These are phyloP conservation scores for Pachyrhizus erosus DNA, from an alignment of 306 rosid genomes.

Conservation along the genomic window DNA sequence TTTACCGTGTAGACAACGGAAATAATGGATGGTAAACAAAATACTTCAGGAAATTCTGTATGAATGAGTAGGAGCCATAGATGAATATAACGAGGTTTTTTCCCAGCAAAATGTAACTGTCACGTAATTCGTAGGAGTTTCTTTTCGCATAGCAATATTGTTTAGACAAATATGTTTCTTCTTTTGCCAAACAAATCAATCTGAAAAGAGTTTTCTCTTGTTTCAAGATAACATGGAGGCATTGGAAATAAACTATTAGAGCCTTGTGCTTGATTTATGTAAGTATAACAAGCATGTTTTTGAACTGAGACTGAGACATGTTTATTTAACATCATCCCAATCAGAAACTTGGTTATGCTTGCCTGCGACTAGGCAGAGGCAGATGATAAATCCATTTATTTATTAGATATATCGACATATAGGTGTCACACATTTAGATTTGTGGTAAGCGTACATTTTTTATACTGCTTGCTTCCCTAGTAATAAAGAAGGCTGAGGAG, in stretches of 20 bases:
- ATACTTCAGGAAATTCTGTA: too few relatives aligned
- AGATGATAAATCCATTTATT: slow-evolving; percentile 31
- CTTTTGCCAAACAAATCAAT: neutral
- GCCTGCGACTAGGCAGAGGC: neutral
- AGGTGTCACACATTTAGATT: neutral
- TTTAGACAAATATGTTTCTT: neutral
- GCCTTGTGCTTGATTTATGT: neutral
- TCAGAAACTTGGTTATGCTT: slow-evolving; percentile 22
- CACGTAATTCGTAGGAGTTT: neutral
- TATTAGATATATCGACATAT: neutral
- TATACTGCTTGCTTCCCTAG: slow-evolving; percentile 5
- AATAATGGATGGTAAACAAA: neutral
- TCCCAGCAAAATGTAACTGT: neutral
- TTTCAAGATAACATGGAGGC: neutral
- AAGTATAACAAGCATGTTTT: neutral
- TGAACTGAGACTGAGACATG: neutral
- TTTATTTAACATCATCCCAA: neutral
- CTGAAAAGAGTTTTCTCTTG: too few relatives aligned
- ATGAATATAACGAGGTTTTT: neutral
- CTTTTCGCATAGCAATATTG: neutral
- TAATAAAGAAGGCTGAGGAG: slow-evolving; percentile 25
- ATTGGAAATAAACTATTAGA: neutral
- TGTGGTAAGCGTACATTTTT: slow-evolving; percentile 21
- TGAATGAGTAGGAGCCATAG: too few relatives aligned
- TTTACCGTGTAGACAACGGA: neutral